A percentile compares a stretch with the other conserved stretches of the same genome.
Conservation (phyloP, 345 rosid species). For the Lepidium sativum region DNA sequence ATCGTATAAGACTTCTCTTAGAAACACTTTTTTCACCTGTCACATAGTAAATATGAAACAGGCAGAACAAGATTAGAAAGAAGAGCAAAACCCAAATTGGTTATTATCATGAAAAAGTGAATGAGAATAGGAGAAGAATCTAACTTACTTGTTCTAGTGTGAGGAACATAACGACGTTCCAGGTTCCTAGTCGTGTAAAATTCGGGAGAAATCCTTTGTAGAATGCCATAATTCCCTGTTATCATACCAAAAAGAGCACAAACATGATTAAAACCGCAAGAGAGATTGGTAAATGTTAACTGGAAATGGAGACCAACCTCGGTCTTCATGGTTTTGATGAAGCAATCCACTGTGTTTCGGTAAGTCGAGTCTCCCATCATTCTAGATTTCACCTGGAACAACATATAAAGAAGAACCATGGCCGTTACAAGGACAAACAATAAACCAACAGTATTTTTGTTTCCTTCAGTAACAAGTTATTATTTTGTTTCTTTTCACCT, state of each 20-base stretch:
- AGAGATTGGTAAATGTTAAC: not conserved
- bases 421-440: not conserved
- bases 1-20: slow-evolving; percentile 52
- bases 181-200: slow-evolving; percentile 82
- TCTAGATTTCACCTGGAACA: slow-evolving; percentile 90
- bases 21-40: slow-evolving; percentile 64
- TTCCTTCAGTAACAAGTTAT: slow-evolving; percentile 7
- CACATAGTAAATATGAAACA: slow-evolving; percentile 6
- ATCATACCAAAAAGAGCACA: slow-evolving; percentile 14
- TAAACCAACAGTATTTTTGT: not conserved
- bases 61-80: not conserved
- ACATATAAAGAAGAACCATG: slow-evolving; percentile 9
- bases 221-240: slow-evolving; percentile 76
- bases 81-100: not conserved
- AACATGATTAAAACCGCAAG: not conserved
- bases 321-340: slow-evolving; percentile 71
- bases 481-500: not conserved
- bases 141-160: slow-evolving; percentile 76
- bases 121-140: slow-evolving; percentile 12
- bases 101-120: slow-evolving; percentile 4
- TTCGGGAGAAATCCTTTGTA: slow-evolving; percentile 94
- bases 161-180: slow-evolving; percentile 93
- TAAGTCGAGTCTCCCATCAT: slow-evolving; percentile 98
- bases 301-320: slow-evolving; percentile 43
- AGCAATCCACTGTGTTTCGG: slow-evolving; percentile 85